Percentiles rank a stretch among this genome's conserved stretches.
Conservation (phyloP, 2,329 filamentous ascomycete genomes). For the Neurospora sp. region DNA sequence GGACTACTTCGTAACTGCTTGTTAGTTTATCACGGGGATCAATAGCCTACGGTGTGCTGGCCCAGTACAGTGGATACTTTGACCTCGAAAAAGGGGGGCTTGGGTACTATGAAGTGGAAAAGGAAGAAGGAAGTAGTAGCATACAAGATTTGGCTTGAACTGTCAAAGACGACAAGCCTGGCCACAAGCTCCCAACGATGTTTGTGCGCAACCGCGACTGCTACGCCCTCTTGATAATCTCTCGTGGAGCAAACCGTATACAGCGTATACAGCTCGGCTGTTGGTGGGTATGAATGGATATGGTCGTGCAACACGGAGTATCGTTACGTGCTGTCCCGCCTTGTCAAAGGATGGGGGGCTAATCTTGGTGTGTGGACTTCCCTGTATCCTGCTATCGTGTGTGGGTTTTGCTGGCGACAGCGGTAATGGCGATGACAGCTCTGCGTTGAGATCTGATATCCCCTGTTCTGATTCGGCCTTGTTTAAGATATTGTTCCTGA, state of each 20-base stretch:
- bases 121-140: background rate
- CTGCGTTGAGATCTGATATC: background rate
- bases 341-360: background rate
- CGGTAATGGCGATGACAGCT: background rate
- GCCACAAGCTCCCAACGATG: background rate
- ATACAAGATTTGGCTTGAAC: background rate
- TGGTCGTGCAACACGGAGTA: background rate
- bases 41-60: background rate
- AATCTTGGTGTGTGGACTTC: background rate
- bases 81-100: background rate
- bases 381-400: background rate
- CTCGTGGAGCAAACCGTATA: background rate
- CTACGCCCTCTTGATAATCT: background rate
- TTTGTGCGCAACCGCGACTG: background rate
- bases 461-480: background rate
- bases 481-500: background rate
- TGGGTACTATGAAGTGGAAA: background rate
- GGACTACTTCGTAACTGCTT: background rate
- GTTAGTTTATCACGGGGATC: background rate
- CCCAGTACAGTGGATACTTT: background rate
- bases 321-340: background rate
- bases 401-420: background rate
- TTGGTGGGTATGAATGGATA: background rate
- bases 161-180: background rate
- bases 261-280: background rate